Evolutionary conservation across 2,329 filamentous ascomycete genomes (phyloP).

Genomic region (Penicillium decumbens): DNA sequence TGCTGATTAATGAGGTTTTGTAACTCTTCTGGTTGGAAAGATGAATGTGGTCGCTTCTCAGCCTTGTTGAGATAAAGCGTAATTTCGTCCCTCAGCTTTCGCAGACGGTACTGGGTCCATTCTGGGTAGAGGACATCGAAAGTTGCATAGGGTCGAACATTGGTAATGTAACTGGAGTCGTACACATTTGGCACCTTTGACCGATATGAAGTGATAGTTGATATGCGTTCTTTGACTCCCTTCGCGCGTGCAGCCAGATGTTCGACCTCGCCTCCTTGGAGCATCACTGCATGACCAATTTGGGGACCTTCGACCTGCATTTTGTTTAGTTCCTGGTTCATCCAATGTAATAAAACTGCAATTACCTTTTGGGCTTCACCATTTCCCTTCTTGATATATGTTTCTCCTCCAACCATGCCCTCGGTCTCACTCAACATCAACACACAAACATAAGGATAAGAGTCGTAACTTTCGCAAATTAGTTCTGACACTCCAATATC

Average conservation of each 20-base stretch:
- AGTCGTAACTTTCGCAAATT: constrained; percentile 13
- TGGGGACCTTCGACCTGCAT: constrained; percentile 8
- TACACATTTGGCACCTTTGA: constrained; percentile 15
- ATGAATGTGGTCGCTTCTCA: neutral
- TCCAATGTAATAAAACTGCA: neutral
- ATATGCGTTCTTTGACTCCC: constrained; percentile 24
- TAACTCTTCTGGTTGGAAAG: neutral
- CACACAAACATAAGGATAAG: constrained; percentile 28
- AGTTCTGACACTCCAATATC: neutral
- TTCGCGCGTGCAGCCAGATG: constrained; percentile 25
- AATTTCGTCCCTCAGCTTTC: constrained; percentile 16
- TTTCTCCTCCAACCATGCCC: constrained; percentile 29
- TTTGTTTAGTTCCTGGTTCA: neutral
- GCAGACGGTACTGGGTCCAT: constrained; percentile 21
- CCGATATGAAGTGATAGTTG: constrained; percentile 27
- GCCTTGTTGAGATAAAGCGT: constrained; percentile 3
- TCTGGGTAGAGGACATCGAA: constrained; percentile 18
- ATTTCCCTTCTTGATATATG: constrained; percentile 23
- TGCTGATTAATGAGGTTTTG: constrained; percentile 7
- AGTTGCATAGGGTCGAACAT: constrained; percentile 20
- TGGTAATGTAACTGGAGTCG: constrained; percentile 23
- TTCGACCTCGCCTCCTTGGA: constrained; percentile 28
- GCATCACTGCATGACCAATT: constrained; percentile 25
- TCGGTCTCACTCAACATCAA: constrained; percentile 28
- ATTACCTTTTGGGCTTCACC: constrained; percentile 14